Percentiles rank a stretch among this genome's conserved stretches.
Conservation (phyloP, 2,329 filamentous ascomycete genomes). For the Botrytis byssoidea region DNA sequence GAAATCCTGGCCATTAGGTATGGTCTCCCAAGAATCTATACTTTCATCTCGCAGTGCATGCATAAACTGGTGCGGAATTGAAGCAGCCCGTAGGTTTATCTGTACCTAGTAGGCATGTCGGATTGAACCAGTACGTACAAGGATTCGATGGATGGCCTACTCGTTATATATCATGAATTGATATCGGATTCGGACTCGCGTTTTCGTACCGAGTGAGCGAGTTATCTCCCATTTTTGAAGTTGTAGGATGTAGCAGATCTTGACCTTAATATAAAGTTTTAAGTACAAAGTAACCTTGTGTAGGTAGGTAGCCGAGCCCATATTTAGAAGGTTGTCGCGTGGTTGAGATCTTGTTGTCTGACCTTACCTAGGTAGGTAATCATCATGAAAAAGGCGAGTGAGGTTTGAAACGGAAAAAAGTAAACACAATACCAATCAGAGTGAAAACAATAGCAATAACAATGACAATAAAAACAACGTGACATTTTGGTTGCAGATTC, state of each 20-base stretch:
- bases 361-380: not conserved
- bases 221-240: not conserved
- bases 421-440: not conserved
- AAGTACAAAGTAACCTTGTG: not conserved
- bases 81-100: not conserved
- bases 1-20: not conserved
- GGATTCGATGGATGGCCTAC: not conserved
- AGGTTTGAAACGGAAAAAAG: not conserved
- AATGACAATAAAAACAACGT: too few relatives aligned
- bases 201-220: not conserved
- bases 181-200: not conserved
- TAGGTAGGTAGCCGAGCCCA: not conserved
- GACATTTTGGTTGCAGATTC: not conserved
- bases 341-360: not conserved
- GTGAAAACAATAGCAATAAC: too few relatives aligned
- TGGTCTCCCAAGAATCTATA: not conserved
- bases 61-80: not conserved
- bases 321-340: not conserved
- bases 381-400: not conserved
- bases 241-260: not conserved
- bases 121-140: not conserved
- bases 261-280: not conserved
- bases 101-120: not conserved
- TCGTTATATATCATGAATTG: not conserved
- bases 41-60: not conserved